Evolutionary conservation across 768 basidiomycete species (phyloP).

Genomic region (Sarcodon aspratus): DNA sequence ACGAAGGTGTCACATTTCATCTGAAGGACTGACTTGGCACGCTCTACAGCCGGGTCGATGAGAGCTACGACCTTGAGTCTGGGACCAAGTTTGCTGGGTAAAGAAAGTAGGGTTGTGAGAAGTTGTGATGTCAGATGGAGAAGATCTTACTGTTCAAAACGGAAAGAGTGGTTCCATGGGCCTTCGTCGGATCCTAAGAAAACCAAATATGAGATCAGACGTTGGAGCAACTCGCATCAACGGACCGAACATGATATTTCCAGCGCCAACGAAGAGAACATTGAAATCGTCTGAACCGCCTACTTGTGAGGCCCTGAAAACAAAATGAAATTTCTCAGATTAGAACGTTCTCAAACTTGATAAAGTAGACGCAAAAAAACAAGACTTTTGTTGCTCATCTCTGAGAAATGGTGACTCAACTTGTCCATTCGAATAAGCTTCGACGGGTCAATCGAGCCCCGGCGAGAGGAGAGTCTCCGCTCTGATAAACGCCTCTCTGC

Average conservation of each 20-base stretch:
- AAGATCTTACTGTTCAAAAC: conserved; percentile 66
- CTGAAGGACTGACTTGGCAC: conserved; percentile 68
- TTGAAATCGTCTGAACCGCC: conserved; percentile 73
- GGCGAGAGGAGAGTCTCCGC: conserved; percentile 30
- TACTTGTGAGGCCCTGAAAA: conserved; percentile 33
- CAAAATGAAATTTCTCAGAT: conserved; percentile 5
- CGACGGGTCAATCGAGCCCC: conserved; percentile 68
- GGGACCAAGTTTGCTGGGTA: conserved; percentile 76
- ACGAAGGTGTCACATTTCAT: conserved; percentile 93
- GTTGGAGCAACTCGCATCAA: not conserved
- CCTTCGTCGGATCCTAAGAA: conserved; percentile 70
- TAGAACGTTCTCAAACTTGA: conserved; percentile 9
- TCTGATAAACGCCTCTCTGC: too few relatives aligned
- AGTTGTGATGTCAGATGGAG: not conserved
- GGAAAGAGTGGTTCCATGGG: conserved; percentile 90
- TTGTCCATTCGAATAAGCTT: conserved; percentile 74
- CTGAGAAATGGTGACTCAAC: conserved; percentile 11
- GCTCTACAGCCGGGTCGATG: conserved; percentile 82
- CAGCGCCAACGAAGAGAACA: conserved; percentile 90
- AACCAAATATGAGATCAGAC: not conserved
- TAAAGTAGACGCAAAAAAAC: conserved; percentile 14
- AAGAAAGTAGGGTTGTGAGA: conserved; percentile 4
- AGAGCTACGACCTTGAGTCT: conserved; percentile 94
- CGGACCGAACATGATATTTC: conserved; percentile 96
- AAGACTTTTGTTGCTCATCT: too few relatives aligned